phyloP scores from a whole-genome alignment of 2,329 filamentous ascomycete genomes.

The Phyllosticta citriasiana region DNA sequence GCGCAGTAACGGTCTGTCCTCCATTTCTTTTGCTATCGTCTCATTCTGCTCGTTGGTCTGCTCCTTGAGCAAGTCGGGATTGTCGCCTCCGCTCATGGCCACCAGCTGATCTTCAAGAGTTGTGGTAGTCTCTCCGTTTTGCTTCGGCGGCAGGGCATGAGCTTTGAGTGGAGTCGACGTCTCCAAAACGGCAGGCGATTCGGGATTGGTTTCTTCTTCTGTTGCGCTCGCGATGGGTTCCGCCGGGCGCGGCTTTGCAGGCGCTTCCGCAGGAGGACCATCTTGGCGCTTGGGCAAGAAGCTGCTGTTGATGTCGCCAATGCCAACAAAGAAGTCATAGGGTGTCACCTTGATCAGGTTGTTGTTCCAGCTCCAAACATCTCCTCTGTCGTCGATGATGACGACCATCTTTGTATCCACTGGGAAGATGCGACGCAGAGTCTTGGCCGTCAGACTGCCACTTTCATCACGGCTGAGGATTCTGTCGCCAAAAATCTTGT shows the following conservation, averaged over 20 bases:
- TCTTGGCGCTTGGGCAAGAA: conserved; percentile 70
- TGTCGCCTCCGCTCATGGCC: conserved; percentile 63
- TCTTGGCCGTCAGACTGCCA: conserved; percentile 84
- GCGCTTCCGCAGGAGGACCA: conserved; percentile 14
- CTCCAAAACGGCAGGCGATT: neutral
- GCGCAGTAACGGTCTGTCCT: conserved; percentile 78
- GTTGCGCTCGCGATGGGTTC: neutral
- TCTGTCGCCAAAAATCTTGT: conserved; percentile 82
- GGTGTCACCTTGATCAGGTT: conserved; percentile 92
- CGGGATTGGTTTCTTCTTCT: neutral
- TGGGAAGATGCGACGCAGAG: conserved; percentile 80
- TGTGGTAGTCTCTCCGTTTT: conserved; percentile 40
- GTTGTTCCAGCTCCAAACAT: conserved; percentile 89
- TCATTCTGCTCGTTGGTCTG: conserved; percentile 83
- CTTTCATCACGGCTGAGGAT: conserved; percentile 97
- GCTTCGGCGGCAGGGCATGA: conserved; percentile 11
- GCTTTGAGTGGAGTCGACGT: conserved; percentile 6
- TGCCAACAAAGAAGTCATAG: conserved; percentile 96
- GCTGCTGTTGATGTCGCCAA: conserved; percentile 96
- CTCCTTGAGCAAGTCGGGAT: conserved; percentile 57
- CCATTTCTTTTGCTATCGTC: conserved; percentile 76
- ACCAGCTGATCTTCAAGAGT: conserved; percentile 65
- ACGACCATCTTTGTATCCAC: conserved; percentile 99
- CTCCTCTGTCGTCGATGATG: conserved; percentile 93
- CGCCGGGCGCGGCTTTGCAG: neutral